These are phyloP conservation scores for Taiozyma onychis DNA, from an alignment of 1,139 yeast genomes.

Conservation along the genomic window DNA sequence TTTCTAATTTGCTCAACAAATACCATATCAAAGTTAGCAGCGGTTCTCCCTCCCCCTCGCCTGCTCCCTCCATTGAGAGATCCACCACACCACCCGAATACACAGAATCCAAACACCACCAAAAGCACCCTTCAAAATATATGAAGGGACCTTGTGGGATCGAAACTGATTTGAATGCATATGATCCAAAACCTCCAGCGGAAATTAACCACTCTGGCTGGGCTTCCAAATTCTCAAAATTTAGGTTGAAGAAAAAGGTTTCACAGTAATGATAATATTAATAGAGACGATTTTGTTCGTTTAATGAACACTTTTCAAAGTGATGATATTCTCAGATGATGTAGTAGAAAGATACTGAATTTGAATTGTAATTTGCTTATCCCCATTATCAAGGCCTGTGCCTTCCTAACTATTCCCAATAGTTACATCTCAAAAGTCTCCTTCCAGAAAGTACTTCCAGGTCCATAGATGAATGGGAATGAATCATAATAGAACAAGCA, in stretches of 20 bases:
- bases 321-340: background rate
- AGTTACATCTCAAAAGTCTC: too few species aligned
- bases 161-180: constrained; percentile 9
- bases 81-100: background rate
- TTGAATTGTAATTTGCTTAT: too few species aligned
- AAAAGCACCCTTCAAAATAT: constrained; percentile 2
- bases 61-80: constrained; percentile 1
- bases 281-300: background rate
- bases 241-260: background rate
- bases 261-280: background rate
- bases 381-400: too few species aligned
- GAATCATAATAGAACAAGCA: too few species aligned
- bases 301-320: background rate
- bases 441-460: too few species aligned
- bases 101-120: background rate
- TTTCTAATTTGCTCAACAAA: constrained; percentile 12
- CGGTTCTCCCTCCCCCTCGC: constrained; percentile 4
- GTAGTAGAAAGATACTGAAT: background rate
- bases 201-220: background rate
- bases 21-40: constrained; percentile 13
- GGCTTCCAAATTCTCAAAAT: background rate
- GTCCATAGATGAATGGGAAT: too few species aligned
- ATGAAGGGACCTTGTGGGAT: constrained; percentile 17
- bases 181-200: constrained; percentile 13
- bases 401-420: too few species aligned